These are phyloP conservation scores for Tirmania nivea DNA, from an alignment of 495 filamentous ascomycete species.

Conservation along the genomic window DNA sequence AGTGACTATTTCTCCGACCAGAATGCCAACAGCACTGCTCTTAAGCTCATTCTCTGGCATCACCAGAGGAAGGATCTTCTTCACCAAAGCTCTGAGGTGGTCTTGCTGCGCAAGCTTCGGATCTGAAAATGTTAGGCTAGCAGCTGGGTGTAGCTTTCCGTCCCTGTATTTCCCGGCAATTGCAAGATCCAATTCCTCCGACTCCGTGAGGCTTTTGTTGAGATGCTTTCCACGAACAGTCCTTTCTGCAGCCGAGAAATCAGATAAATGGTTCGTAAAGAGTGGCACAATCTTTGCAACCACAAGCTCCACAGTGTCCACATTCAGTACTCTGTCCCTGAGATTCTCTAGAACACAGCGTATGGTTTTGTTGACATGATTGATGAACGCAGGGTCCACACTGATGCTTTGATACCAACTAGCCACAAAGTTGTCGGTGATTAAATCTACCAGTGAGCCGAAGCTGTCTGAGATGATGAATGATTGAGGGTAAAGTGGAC, in stretches of 20 bases:
- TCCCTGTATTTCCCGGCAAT: conserved; percentile 83
- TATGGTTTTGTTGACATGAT: conserved; percentile 65
- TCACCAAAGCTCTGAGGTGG: conserved; percentile 51
- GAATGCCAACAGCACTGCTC: conserved; percentile 54
- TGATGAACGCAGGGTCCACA: conserved; percentile 49
- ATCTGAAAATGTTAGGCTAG: conserved; percentile 59
- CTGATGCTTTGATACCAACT: conserved; percentile 83
- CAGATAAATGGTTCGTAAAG: conserved; percentile 71
- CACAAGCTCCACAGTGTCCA: conserved; percentile 61
- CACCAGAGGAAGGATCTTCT: conserved; percentile 48
- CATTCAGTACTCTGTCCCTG: conserved; percentile 39
- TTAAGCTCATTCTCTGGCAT: conserved; percentile 51
- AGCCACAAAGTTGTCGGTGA: conserved; percentile 65
- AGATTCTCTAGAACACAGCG: conserved; percentile 52
- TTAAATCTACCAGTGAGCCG: conserved; percentile 54
- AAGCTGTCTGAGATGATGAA: conserved; percentile 58
- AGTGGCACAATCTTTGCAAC: conserved; percentile 70
- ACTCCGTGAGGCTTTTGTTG: conserved; percentile 78
- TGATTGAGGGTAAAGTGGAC: conserved; percentile 54
- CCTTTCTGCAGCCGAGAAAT: conserved; percentile 79
- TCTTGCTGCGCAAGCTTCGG: conserved; percentile 67
- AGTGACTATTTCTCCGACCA: conserved; percentile 66
- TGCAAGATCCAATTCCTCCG: conserved; percentile 80
- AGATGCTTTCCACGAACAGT: conserved; percentile 68
- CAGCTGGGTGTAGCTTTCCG: conserved; percentile 75